phyloP scores from a whole-genome alignment of 2,329 filamentous ascomycete species.

The Aspergillus viridinutans region DNA sequence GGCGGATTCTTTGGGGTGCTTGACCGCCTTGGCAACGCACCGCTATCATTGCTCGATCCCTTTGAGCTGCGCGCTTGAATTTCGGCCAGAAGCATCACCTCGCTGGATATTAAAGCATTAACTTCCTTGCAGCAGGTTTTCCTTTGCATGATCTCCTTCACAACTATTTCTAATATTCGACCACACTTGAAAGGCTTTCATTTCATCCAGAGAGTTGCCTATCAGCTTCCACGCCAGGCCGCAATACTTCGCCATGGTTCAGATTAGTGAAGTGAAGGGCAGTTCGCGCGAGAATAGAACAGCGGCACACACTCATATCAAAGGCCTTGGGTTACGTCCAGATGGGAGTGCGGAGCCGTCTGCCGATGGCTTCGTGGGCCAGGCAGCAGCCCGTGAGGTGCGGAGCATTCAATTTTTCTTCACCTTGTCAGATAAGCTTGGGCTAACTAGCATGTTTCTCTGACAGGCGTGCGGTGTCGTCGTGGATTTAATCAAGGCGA shows the following conservation, averaged over 20 bases:
- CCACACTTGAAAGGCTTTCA: not conserved
- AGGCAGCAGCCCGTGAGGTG: constrained; percentile 83
- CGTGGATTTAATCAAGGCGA: constrained; percentile 89
- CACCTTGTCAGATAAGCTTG: not conserved
- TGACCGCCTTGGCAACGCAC: constrained; percentile 32
- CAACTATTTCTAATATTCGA: not conserved
- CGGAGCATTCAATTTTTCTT: constrained; percentile 16
- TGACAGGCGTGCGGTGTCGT: constrained; percentile 84
- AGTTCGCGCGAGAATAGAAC: constrained; percentile 94
- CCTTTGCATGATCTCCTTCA: constrained; percentile 2
- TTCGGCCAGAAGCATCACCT: constrained; percentile 28
- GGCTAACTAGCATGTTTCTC: constrained; percentile 13
- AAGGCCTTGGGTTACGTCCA: constrained; percentile 77
- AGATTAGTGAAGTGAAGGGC: constrained; percentile 91
- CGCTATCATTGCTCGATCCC: constrained; percentile 27
- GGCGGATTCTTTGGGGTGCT: constrained; percentile 12
- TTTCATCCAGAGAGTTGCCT: not conserved
- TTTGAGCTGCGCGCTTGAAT: constrained; percentile 28
- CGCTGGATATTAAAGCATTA: constrained; percentile 10
- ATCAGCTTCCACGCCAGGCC: constrained; percentile 24
- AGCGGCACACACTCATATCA: constrained; percentile 96
- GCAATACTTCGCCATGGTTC: constrained; percentile 59
- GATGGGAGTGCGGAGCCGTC: constrained; percentile 83
- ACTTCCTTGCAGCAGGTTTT: constrained; percentile 9
- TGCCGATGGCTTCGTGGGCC: constrained; percentile 82